Base-by-base conservation (phyloP, 2,329 filamentous ascomycete species). In the Phoma sp. region DNA sequence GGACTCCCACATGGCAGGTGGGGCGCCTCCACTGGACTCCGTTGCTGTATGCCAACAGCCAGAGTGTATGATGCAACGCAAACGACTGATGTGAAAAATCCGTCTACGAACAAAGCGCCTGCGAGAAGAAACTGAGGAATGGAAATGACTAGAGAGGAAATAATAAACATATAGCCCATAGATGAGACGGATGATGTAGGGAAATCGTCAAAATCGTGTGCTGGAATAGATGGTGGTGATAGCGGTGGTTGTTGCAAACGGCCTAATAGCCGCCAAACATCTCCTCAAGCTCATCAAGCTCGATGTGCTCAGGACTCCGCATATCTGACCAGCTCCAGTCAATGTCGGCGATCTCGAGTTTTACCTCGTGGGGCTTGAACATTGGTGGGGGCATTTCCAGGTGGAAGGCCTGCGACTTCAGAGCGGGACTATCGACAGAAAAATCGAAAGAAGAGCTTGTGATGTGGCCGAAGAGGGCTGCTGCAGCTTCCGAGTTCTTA, bases 261-360 rank as follows among this genome's bases (percentile, higher is more conserved):
- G 32, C 39, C 82, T 78, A 92, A 74, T 87, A 91, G 63, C 85
- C 87, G 70, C 90, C 88, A 67, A 97, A 85, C 73, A 97, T 84
- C 65, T 90, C 87, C 70, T 98, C 93, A 20, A 98, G 86, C 80
- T 99, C 95, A 39, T 96, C 92, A 42, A 98, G 85, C 74, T 96
- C 92, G 64, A 98, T 88, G 61, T 87, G 90, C 78, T 98, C 95
- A 1, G 93, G 92, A 71, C 87, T 92, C 71, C 83, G 82, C 68
- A 86, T 75, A 54, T 85, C 83, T 21, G 61, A 61, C 64, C 63
- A 68, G 33, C 61, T 61, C 67, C 65, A 72, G 40, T 69, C 71
- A 26, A 66, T 58, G 56, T 74, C 76, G 59, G 61, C 70, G 33
- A 55, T 60, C 28, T 64, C 63, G 48, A 69, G 62, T 60, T 75